phyloP scores from a whole-genome alignment of 805 yeast species.

The Teunomyces barrocoloradensis region DNA sequence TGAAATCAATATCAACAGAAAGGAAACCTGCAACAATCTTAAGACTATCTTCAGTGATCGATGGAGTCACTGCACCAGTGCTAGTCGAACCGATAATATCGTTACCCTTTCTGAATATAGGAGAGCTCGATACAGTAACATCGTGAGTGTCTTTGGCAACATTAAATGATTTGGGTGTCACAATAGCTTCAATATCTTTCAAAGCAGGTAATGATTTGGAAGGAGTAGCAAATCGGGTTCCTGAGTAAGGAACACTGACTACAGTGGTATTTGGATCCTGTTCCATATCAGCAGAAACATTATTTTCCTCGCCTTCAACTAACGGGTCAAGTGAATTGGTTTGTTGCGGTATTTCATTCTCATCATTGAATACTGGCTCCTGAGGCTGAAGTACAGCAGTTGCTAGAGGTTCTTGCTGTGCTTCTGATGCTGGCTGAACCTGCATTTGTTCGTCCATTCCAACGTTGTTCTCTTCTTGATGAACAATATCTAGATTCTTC shows the following conservation, averaged over 20 bases:
- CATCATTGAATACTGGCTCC: not conserved
- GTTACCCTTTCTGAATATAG: conserved; percentile 10
- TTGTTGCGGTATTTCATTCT: not conserved
- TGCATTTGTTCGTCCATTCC: not conserved
- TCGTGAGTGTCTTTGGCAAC: conserved; percentile 36
- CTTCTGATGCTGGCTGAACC: not conserved
- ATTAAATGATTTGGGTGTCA: conserved; percentile 39
- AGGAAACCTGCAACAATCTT: conserved; percentile 26
- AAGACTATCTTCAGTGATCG: conserved; percentile 8
- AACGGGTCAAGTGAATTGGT: not conserved
- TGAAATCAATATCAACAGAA: conserved; percentile 19
- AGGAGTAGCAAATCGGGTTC: conserved; percentile 34
- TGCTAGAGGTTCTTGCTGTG: not conserved
- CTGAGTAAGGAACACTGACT: conserved; percentile 5
- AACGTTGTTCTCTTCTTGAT: not conserved
- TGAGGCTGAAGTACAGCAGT: not conserved
- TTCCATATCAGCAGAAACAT: not conserved
- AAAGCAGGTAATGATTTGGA: conserved; percentile 41
- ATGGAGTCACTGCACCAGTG: not conserved
- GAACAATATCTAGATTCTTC: not conserved
- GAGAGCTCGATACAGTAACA: conserved; percentile 18
- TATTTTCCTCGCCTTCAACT: not conserved
- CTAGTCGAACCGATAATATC: not conserved
- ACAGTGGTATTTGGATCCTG: conserved; percentile 12
- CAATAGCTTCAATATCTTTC: conserved; percentile 40